phyloP scores from a whole-genome alignment of 208 protist species.

The Balamuthia mandrillaris region DNA sequence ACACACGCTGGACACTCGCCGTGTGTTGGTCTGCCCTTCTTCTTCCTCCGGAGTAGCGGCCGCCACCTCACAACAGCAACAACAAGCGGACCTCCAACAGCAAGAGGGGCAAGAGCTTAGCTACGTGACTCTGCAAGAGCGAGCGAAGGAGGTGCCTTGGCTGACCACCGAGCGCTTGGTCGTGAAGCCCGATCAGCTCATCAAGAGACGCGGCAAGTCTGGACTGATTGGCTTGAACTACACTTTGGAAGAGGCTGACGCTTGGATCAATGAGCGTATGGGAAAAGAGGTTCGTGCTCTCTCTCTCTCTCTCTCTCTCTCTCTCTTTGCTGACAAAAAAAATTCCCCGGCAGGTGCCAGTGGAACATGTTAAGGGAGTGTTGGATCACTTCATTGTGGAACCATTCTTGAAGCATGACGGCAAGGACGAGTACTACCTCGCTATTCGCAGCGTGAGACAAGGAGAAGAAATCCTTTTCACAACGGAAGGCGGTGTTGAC shows the following conservation, averaged over 20 bases:
- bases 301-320: background rate
- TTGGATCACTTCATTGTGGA: constrained; percentile 79
- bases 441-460: constrained; percentile 68
- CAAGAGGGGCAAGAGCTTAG: background rate
- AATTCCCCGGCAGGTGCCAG: constrained; percentile 1
- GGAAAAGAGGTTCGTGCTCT: constrained; percentile 47
- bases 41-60: too few relatives aligned
- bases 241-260: constrained; percentile 59
- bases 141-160: constrained; percentile 62
- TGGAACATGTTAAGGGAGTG: constrained; percentile 60
- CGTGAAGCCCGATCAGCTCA: constrained; percentile 77
- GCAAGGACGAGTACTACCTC: constrained; percentile 79
- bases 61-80: background rate
- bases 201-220: constrained; percentile 72
- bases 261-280: constrained; percentile 70
- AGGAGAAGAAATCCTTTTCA: constrained; percentile 72
- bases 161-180: constrained; percentile 68
- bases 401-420: constrained; percentile 75
- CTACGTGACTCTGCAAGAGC: background rate
- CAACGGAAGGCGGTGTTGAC: constrained; percentile 78
- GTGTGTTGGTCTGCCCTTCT: background rate
- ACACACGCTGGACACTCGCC: background rate
- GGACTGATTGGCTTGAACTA: constrained; percentile 76
- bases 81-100: background rate
- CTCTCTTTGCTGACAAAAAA: background rate